Conservation (phyloP, 2,329 filamentous ascomycete genomes). For the Cladophialophora bantiana region DNA sequence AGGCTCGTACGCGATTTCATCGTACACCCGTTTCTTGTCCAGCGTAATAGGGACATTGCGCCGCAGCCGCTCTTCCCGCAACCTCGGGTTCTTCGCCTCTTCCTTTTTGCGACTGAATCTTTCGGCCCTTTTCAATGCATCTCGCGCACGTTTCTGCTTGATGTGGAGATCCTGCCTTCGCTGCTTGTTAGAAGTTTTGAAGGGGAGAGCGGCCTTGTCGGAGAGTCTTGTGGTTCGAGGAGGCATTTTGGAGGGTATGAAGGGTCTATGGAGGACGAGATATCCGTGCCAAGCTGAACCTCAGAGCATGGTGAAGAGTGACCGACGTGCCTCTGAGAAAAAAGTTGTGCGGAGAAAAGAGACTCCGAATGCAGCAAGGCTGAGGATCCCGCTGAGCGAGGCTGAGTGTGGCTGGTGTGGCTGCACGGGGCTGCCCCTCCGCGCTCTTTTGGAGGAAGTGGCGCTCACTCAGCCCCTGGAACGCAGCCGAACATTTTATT, state of each 20-base stretch:
- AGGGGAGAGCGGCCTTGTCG: constrained; percentile 53
- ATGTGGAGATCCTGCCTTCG: constrained; percentile 79
- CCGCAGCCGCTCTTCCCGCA: constrained; percentile 75
- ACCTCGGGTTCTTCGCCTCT: constrained; percentile 80
- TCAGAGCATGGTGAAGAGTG: background rate
- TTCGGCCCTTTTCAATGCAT: constrained; percentile 76
- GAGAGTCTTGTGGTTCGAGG: constrained; percentile 42
- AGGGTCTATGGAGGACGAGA: background rate
- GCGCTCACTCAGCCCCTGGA: background rate
- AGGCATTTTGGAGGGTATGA: constrained; percentile 51
- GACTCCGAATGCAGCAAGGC: constrained; percentile 13
- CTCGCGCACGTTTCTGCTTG: constrained; percentile 77
- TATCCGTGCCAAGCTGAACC: background rate
- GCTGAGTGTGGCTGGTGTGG: background rate
- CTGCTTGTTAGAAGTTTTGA: constrained; percentile 74
- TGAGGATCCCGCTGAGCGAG: background rate
- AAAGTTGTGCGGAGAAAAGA: constrained; percentile 17
- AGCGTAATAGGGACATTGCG: constrained; percentile 82
- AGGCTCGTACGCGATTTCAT: constrained; percentile 68
- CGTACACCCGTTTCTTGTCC: constrained; percentile 89
- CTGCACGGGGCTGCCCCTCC: background rate
- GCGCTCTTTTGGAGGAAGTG: too few species aligned
- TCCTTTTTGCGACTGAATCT: constrained; percentile 81
- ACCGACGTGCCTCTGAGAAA: background rate
- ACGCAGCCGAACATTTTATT: background rate